Conservation (phyloP, 345 rosid species). For the Dipteronia dyeriana region DNA sequence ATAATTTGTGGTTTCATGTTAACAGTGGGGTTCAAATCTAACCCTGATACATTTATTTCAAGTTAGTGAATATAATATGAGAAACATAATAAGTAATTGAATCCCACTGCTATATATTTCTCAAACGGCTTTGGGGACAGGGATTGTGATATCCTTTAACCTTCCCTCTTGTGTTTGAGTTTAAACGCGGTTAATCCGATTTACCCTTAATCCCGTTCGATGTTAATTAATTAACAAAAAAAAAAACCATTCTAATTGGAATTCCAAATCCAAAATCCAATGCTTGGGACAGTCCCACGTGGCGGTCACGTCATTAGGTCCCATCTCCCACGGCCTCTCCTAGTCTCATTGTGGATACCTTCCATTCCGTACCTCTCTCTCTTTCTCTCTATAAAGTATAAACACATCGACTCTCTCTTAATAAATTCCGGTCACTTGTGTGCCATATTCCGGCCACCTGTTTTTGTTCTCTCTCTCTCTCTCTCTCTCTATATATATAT, state of each 20-base stretch:
- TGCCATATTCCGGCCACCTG: constrained; percentile 4
- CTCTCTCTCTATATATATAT: not conserved
- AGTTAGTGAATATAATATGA: no score
- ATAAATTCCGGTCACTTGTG: constrained; percentile 4
- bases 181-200: no score
- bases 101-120: no score
- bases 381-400: no score
- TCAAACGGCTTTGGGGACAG: no score
- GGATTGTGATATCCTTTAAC: no score
- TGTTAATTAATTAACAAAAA: not conserved
- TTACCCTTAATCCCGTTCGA: no score
- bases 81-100: no score
- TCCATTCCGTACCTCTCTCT: constrained; percentile 17
- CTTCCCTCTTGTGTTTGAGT: no score
- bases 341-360: constrained; percentile 29
- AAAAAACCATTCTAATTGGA: not conserved
- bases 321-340: constrained; percentile 40
- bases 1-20: no score
- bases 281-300: constrained; percentile 49
- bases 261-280: not conserved
- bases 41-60: no score
- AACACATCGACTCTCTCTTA: not conserved
- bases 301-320: constrained; percentile 59
- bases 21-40: no score
- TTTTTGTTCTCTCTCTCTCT: not conserved